Evolutionary conservation across 208 protist species (phyloP).

Genomic region (Leishmania arabica): DNA sequence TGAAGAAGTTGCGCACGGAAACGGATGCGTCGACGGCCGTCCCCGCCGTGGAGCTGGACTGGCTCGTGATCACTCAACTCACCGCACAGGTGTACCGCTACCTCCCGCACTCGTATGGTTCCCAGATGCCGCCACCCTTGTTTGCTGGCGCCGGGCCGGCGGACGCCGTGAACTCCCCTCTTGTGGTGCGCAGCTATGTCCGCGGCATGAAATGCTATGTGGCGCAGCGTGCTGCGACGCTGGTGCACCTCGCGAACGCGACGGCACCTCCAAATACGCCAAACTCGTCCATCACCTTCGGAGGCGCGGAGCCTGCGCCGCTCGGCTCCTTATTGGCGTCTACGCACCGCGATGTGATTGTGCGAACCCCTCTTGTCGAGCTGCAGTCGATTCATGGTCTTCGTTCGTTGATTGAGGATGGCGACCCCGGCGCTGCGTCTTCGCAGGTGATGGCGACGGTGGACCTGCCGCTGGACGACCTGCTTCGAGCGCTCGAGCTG

Average conservation of each 20-base stretch:
- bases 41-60: conserved; percentile 32
- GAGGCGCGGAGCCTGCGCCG: conserved; percentile 7
- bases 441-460: conserved; percentile 15
- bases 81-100: conserved; percentile 87
- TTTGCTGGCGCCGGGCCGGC: conserved; percentile 35
- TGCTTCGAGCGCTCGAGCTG: conserved; percentile 46
- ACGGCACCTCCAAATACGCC: neutral
- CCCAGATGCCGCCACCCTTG: conserved; percentile 86
- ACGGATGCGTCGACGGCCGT: neutral
- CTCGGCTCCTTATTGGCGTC: conserved; percentile 5
- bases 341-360: conserved; percentile 21
- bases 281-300: neutral
- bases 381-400: conserved; percentile 28
- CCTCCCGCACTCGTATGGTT: conserved; percentile 67
- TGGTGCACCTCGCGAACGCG: conserved; percentile 25
- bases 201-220: conserved; percentile 50
- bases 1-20: conserved; percentile 15
- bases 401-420: conserved; percentile 6
- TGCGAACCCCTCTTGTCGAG: conserved; percentile 24
- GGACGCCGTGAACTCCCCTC: conserved; percentile 7
- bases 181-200: conserved; percentile 37
- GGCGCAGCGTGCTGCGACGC: conserved; percentile 36
- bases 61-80: conserved; percentile 59
- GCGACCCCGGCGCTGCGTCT: neutral
- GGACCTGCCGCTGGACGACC: conserved; percentile 26